Base-by-base conservation (phyloP, 1,284 basidiomycete species). In the Pseudozyma sp. region DNA sequence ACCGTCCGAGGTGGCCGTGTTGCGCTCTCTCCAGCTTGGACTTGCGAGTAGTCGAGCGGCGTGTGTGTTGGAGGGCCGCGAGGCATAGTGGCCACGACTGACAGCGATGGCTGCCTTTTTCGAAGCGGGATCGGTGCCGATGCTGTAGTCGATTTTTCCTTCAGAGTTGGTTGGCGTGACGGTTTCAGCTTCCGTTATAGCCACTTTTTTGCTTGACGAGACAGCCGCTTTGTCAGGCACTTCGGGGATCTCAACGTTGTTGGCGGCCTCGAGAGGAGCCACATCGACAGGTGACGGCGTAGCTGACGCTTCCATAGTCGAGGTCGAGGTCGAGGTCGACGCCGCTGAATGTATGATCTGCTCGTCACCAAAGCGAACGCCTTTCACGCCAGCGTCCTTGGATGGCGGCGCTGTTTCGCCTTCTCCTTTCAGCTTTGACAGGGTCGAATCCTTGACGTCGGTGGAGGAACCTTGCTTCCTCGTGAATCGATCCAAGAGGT, bases 1-100 rank as follows among this genome's bases (percentile, higher is more conserved):
- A 69, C 90, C 91, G 24, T 86, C 86, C 11, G 92, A 91, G 8
- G 90, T 89, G 4, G 94, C 92, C 0, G 96, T 99, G 83, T 97
- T 91, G 24, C 90, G 89, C 24, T 89, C 89, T 19, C 93, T 89
- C 94, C 96, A 99, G 45, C 75, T 77, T 1, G 73, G 79, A 29
- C 72, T 74, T 0, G 77, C 68, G 4, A 82, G 67, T 6, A 82
- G 59, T 8, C 69, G 61, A 13, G 80, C 77, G 17, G 80, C 80
- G 19, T 72, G 69, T 7, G 63, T 50, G 53, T 82, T 80, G 40
- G 79, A 76, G 0, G 77, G 68, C 4, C 63, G 54, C 2, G 64
- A 70, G 8, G 76, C 66, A 53, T 81, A 81, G 30, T 63, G 56
- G 24, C 50, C 54, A 16, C 55, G 46, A n/a, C 62, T 57, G 3